These are phyloP conservation scores for Metarhizium sp. DNA, from an alignment of 2,329 filamentous ascomycete genomes.

Conservation along the genomic window DNA sequence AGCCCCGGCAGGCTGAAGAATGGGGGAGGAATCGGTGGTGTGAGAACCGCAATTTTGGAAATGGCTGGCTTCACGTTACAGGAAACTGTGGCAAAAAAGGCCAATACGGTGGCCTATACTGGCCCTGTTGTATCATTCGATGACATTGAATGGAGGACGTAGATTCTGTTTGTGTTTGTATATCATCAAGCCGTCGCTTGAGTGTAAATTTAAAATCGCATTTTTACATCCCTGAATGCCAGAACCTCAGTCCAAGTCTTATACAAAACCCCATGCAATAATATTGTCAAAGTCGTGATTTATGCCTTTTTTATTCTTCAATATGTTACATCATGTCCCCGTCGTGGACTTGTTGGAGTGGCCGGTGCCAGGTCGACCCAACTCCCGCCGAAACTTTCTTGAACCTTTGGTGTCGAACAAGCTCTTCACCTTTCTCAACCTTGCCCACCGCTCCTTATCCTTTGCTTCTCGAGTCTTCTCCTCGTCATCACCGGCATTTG, in stretches of 20 bases:
- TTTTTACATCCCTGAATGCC: neutral
- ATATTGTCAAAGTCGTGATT: neutral
- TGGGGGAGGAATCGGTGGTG: constrained; percentile 29
- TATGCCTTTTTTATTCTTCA: neutral
- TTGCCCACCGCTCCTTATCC: constrained; percentile 66
- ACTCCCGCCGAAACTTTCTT: constrained; percentile 38
- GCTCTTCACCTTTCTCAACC: constrained; percentile 61
- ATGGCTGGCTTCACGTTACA: constrained; percentile 27
- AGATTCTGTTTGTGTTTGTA: constrained; percentile 2
- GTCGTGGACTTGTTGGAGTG: constrained; percentile 15
- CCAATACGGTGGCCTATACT: constrained; percentile 25
- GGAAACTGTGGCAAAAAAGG: constrained; percentile 22
- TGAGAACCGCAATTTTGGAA: constrained; percentile 28
- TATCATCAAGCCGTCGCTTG: constrained; percentile 1
- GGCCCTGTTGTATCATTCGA: constrained; percentile 30
- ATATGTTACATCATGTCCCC: constrained; percentile 1
- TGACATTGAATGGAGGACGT: constrained; percentile 26
- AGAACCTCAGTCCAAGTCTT: neutral
- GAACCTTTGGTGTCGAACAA: constrained; percentile 57
- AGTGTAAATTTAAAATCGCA: neutral
- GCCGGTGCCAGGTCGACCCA: constrained; percentile 32
- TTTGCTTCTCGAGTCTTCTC: constrained; percentile 42
- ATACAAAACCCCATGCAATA: neutral
- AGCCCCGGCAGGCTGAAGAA: constrained; percentile 19
- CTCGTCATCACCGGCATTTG: constrained; percentile 23